Evolutionary conservation across 2,329 filamentous ascomycete genomes (phyloP), one percentile per base, ranked within the genome.

Genomic region (Pseudogymnoascus sp.): DNA sequence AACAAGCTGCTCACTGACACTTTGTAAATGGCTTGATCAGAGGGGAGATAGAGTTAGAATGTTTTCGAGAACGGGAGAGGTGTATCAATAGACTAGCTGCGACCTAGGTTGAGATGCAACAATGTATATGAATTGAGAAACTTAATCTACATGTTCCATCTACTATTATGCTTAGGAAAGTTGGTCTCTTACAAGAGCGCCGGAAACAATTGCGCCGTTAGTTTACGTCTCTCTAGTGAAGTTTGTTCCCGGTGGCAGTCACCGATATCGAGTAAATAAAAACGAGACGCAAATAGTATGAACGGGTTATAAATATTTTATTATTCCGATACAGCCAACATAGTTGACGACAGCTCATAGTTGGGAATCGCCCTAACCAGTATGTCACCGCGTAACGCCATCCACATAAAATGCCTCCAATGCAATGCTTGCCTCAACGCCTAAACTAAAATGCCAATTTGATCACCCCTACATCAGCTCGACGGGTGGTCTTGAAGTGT

Each of bases 1-100:
- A 99, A 99, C 91, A 99, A 98, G 89, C 88, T 96, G 77, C 89
- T 99, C 76, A 93, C 85, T 72, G 95, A 99, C 81, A 85, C 89
- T 79, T 84, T 99, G 90, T 99, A 96, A 90, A 92, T 60, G 50
- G 50, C 16, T 8, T 56, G 50, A 11, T 56, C 50, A 56, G 50
- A 56, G 12, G 50, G 50, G n/a, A 16, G 50, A 56, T 56, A 56
- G 50, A 56, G 26, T 56, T 56, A 33, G 50, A 56, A 56, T 33
- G 28, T 33, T 56, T 33, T 56, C 28, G 28, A 8, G 50, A 53
- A 33, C 46, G 50, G 16, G n/a, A 56, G 50, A 56, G 28, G 28
- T 56, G 50, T 56, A 56, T 56, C 50, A 56, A 56, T 56, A 56
- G 50, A 56, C 50, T 56, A 56, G 50, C 50, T 56, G 50, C 28